Conservation (phyloP, 768 basidiomycete genomes). For the Tylopilus sp. region DNA sequence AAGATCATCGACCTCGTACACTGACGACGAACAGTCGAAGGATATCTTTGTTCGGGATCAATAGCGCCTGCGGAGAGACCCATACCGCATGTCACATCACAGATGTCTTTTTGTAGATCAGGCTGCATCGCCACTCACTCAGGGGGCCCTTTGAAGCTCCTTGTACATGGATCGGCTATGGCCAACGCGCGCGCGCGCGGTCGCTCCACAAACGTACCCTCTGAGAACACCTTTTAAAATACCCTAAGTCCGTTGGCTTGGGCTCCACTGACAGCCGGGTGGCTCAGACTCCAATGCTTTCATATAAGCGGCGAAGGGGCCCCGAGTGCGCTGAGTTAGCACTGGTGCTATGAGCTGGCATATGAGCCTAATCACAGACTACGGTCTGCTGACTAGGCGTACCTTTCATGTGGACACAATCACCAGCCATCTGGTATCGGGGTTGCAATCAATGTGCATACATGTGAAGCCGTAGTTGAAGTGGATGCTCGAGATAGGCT, state of each 20-base stretch:
- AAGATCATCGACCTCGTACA: no score
- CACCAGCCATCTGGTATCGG: neutral
- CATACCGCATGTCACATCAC: conserved; percentile 9
- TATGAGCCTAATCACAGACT: neutral
- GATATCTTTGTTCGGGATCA: conserved; percentile 10
- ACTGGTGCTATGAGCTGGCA: neutral
- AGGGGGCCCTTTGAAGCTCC: neutral
- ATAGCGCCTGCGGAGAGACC: conserved; percentile 1
- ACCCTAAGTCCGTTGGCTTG: neutral
- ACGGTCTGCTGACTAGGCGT: neutral
- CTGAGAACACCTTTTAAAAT: neutral
- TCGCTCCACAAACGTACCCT: conserved; percentile 15
- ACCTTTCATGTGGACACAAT: neutral
- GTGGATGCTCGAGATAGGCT: neutral
- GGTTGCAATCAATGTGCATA: neutral
- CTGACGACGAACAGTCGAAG: neutral
- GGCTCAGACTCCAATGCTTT: neutral
- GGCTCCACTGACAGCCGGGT: neutral
- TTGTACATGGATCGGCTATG: neutral
- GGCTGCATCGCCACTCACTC: neutral
- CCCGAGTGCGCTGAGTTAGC: neutral
- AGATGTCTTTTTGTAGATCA: conserved; percentile 15
- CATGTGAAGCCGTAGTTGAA: neutral
- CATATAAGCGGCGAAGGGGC: neutral
- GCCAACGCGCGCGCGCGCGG: neutral